Percentiles rank a stretch among this genome's conserved stretches.
Evolutionary conservation across 139 green algal genomes (phyloP).

Genomic region (Chlorella sp.): DNA sequence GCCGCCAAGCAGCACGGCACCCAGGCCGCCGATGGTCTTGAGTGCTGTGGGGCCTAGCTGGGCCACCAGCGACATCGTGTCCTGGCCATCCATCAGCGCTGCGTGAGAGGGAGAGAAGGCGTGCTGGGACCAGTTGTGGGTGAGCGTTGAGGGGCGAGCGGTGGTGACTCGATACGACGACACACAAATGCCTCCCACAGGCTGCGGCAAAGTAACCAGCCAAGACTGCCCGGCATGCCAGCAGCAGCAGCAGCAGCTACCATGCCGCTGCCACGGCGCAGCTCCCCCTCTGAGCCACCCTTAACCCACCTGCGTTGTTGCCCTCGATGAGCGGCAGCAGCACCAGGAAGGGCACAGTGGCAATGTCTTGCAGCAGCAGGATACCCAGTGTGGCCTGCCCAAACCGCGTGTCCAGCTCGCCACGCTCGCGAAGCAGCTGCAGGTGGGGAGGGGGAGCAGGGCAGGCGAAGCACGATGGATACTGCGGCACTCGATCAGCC

Average conservation of each 20-base stretch:
- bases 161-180: too few relatives aligned
- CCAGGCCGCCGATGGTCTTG: slow-evolving; percentile 79
- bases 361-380: slow-evolving; percentile 95
- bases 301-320: slow-evolving; percentile 33
- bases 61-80: slow-evolving; percentile 56
- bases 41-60: slow-evolving; percentile 75
- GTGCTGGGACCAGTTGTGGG: too few relatives aligned
- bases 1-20: slow-evolving; percentile 83
- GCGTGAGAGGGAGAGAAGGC: not conserved
- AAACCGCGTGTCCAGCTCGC: slow-evolving; percentile 83
- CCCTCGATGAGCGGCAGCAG: slow-evolving; percentile 84
- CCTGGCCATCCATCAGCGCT: slow-evolving; percentile 24
- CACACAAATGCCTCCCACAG: too few relatives aligned
- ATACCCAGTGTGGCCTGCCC: slow-evolving; percentile 95
- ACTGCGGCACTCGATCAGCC: too few relatives aligned
- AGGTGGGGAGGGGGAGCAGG: slow-evolving; percentile 79
- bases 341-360: slow-evolving; percentile 93
- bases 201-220: too few relatives aligned
- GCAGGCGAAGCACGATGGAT: not conserved
- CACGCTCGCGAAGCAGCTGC: slow-evolving; percentile 91
- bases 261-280: not conserved
- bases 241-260: not conserved
- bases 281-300: not conserved
- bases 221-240: too few relatives aligned
- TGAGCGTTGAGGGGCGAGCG: too few relatives aligned